A percentile compares a stretch with the other conserved stretches of the same genome.
Conservation (phyloP, 352 stramenopile species). For the Globisporangium paddicum region DNA sequence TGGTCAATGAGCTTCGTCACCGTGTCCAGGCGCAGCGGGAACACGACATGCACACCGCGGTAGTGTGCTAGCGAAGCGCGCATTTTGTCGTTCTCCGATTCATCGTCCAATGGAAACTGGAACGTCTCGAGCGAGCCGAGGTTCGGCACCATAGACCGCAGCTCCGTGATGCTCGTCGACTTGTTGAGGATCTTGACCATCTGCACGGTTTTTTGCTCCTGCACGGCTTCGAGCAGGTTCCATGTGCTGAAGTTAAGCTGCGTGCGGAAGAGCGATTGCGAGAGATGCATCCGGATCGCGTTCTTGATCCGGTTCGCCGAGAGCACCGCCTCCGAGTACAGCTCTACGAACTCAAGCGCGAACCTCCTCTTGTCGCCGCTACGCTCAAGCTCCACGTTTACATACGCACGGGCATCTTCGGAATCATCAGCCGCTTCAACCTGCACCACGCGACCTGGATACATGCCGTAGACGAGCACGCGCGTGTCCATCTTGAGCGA, state of each 20-base stretch:
- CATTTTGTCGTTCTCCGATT: constrained; percentile 53
- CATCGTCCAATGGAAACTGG: constrained; percentile 38
- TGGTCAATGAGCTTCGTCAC: constrained; percentile 81
- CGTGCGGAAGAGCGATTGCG: constrained; percentile 71
- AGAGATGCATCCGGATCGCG: constrained; percentile 61
- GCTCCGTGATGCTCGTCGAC: constrained; percentile 73
- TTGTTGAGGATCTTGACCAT: constrained; percentile 87
- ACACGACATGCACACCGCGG: constrained; percentile 63
- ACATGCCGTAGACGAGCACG: constrained; percentile 78
- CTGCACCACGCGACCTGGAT: constrained; percentile 51
- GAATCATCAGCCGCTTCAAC: constrained; percentile 61
- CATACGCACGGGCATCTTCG: constrained; percentile 44
- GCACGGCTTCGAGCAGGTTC: constrained; percentile 74
- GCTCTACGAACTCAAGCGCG: constrained; percentile 63
- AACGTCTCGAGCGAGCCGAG: constrained; percentile 66
- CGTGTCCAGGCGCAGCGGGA: constrained; percentile 69
- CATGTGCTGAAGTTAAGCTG: constrained; percentile 86
- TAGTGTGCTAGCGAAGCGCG: constrained; percentile 64
- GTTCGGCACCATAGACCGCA: constrained; percentile 74
- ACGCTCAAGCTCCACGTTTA: constrained; percentile 55
- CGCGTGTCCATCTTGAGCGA: constrained; percentile 56
- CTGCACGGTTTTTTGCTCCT: constrained; percentile 80
- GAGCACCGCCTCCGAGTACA: constrained; percentile 73
- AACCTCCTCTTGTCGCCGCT: constrained; percentile 33
- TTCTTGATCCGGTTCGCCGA: constrained; percentile 84